A percentile compares a stretch with the other conserved stretches of the same genome.
These are phyloP conservation scores for Tulasnella sp. DNA, from an alignment of 768 basidiomycete genomes.

Conservation along the genomic window DNA sequence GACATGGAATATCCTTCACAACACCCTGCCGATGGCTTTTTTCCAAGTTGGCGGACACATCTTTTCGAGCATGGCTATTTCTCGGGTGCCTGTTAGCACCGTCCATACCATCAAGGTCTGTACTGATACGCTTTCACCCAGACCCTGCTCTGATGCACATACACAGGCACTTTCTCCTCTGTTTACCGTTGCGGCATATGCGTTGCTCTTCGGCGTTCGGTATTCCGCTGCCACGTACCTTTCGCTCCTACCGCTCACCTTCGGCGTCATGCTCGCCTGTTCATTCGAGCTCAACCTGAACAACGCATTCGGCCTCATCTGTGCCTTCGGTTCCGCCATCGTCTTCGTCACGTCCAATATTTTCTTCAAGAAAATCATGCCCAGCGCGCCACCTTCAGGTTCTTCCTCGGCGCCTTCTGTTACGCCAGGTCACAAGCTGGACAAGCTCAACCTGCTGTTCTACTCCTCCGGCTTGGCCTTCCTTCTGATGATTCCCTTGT, in stretches of 20 bases:
- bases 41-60: slow-evolving; percentile 98
- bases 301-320: slow-evolving; percentile 74
- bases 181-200: slow-evolving; percentile 94
- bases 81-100: slow-evolving; percentile 90
- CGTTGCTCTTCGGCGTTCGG: slow-evolving; percentile 81
- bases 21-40: slow-evolving; percentile 86
- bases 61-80: slow-evolving; percentile 95
- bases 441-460: slow-evolving; percentile 91
- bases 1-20: slow-evolving; percentile 55
- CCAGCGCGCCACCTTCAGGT: slow-evolving; percentile 36
- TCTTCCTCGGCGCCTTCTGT: slow-evolving; percentile 27
- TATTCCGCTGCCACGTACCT: slow-evolving; percentile 87
- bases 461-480: slow-evolving; percentile 95
- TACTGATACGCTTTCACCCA: background rate
- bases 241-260: slow-evolving; percentile 83
- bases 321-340: slow-evolving; percentile 91
- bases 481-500: slow-evolving; percentile 89
- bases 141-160: slow-evolving; percentile 6
- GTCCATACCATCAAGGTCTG: slow-evolving; percentile 96
- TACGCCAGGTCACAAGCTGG: slow-evolving; percentile 57
- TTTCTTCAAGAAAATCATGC: slow-evolving; percentile 98
- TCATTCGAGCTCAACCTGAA: slow-evolving; percentile 86
- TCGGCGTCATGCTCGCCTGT: slow-evolving; percentile 96
- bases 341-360: slow-evolving; percentile 98
- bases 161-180: slow-evolving; percentile 84